Base-by-base conservation (phyloP, 352 stramenopile species). In the Discostella stelligera region DNA sequence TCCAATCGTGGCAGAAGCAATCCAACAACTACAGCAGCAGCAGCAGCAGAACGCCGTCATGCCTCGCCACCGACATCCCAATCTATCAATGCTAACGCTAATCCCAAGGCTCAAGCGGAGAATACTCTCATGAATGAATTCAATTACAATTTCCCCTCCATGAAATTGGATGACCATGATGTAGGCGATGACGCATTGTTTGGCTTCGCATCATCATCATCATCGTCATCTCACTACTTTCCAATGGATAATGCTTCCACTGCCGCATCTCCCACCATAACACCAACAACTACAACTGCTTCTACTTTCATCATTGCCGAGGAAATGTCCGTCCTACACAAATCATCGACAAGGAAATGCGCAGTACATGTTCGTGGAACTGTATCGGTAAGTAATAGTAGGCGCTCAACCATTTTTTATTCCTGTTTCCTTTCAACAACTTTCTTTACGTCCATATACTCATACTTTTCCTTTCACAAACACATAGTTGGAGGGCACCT, bases 271-370 rank as follows among this genome's bases (percentile, higher is more conserved):
- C 14, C n/a, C 27, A 10, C 50, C 20, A 14, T 4, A 0, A 56
- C 50, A 30, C 4, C n/a, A 56, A 14, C 9, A 5, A 30, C 50
- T 37, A 30, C 50, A 11, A 10, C 37, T 14, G 1, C 37, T 44
- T 2, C 37, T 44, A 53, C 53, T 10, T 60, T 61, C 27, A 39
- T 39, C 0, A 39, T 70, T 21, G 25, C 50, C 53, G 62, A 70
- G n/a, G 27, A 70, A 61, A 70, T 70, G 62, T 70, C 62, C 7
- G 16, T 70, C n/a, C 25, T 70, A 20, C 27, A 70, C 23, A 70
- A 39, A 5, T 70, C 62, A 13, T 25, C 46, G 5, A 61, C 62
- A 13, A 61, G 53, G 53, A n/a, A 61, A 32, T 70, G 62, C n/a
- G 53, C 62, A 18, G 48, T 70, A 9, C 60, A 61, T 32, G 49